Conservation (phyloP, 2,329 filamentous ascomycete genomes). For the Scolecobasidium constrictum region DNA sequence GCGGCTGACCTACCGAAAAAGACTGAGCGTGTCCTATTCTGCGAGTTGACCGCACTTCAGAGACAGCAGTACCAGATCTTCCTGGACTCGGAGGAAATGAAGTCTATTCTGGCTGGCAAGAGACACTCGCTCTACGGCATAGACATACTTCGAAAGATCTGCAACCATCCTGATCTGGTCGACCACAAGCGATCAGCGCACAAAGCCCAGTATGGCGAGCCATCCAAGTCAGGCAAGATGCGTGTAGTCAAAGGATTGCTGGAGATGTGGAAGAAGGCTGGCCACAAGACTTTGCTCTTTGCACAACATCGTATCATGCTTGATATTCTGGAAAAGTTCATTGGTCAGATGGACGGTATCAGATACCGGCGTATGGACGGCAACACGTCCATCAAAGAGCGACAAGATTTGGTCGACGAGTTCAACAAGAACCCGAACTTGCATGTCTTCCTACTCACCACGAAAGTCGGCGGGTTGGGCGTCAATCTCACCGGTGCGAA, state of each 20-base stretch:
- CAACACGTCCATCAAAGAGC: slow-evolving; percentile 72
- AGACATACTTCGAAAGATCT: slow-evolving; percentile 88
- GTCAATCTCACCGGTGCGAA: slow-evolving; percentile 92
- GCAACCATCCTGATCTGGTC: slow-evolving; percentile 87
- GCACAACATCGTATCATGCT: slow-evolving; percentile 92
- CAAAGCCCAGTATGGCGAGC: slow-evolving; percentile 62
- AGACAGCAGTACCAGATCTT: slow-evolving; percentile 72
- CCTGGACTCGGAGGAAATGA: slow-evolving; percentile 72
- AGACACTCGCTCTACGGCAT: slow-evolving; percentile 81
- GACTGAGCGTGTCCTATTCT: slow-evolving; percentile 92
- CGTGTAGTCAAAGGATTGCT: slow-evolving; percentile 83
- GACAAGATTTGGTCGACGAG: slow-evolving; percentile 82
- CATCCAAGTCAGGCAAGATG: slow-evolving; percentile 84
- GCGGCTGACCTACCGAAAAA: slow-evolving; percentile 90
- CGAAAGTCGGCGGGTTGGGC: slow-evolving; percentile 87
- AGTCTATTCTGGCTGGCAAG: slow-evolving; percentile 63
- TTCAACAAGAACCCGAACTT: slow-evolving; percentile 77
- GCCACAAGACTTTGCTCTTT: slow-evolving; percentile 88
- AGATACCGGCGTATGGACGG: slow-evolving; percentile 89
- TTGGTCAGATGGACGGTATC: slow-evolving; percentile 56
- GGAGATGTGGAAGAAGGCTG: slow-evolving; percentile 80
- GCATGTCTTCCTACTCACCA: slow-evolving; percentile 86
- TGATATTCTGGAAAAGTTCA: slow-evolving; percentile 79
- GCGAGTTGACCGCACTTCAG: slow-evolving; percentile 75
- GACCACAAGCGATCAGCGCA: slow-evolving; percentile 51